These are phyloP conservation scores for Trametes gibbosa DNA, from an alignment of 768 basidiomycete species.

Conservation along the genomic window DNA sequence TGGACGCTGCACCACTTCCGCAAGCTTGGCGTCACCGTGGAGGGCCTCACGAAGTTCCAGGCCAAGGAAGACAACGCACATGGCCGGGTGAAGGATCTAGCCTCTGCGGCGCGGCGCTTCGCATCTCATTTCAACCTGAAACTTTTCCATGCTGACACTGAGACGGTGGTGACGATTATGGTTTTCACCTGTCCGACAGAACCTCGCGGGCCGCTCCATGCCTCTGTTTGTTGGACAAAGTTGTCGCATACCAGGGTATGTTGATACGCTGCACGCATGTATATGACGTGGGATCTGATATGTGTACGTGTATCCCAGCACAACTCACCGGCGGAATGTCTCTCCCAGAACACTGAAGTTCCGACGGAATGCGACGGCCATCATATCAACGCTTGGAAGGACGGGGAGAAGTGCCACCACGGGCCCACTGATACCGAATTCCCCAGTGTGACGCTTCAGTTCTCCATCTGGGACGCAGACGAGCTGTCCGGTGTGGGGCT, in stretches of 20 bases:
- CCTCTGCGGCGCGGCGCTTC: too few species aligned
- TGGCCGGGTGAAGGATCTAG: too few species aligned
- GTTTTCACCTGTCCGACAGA: too few species aligned
- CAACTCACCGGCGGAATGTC: not conserved
- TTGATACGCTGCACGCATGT: too few species aligned
- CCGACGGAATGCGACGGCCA: not conserved
- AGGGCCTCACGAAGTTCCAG: not conserved
- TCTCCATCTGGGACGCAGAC: not conserved
- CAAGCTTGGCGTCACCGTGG: not conserved
- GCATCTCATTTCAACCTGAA: too few species aligned
- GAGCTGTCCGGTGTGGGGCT: not conserved
- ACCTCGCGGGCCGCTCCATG: too few species aligned
- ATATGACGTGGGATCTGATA: too few species aligned
- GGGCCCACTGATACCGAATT: not conserved
- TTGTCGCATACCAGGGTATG: too few species aligned
- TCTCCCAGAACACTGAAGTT: not conserved
- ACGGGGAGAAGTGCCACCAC: not conserved
- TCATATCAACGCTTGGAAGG: not conserved
- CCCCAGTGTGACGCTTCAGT: not conserved
- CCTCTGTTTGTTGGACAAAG: too few species aligned
- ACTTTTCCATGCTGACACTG: too few species aligned
- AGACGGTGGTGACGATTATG: too few species aligned
- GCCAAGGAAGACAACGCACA: not conserved
- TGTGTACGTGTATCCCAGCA: too few species aligned
- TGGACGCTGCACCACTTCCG: not conserved